phyloP scores from a whole-genome alignment of 768 basidiomycete genomes.

The Boletus vermiculosoides region DNA sequence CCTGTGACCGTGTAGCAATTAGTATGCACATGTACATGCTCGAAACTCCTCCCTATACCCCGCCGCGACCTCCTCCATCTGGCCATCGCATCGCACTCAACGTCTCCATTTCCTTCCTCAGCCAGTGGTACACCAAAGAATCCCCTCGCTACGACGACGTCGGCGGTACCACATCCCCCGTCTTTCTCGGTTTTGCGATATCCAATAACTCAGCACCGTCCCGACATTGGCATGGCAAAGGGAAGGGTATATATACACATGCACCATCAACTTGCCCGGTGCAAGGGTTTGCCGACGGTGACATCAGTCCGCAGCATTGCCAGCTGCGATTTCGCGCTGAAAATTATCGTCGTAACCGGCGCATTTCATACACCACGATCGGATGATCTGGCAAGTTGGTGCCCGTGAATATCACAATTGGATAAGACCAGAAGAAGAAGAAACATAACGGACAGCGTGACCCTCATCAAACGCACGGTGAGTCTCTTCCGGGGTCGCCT shows the following conservation, averaged over 20 bases:
- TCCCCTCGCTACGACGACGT: slow-evolving; percentile 58
- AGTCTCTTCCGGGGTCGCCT: slow-evolving; percentile 10
- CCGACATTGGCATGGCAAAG: no score
- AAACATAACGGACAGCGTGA: slow-evolving; percentile 8
- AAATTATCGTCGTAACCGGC: slow-evolving; percentile 23
- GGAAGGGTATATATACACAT: no score
- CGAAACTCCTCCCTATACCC: slow-evolving; percentile 21
- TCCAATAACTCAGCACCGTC: slow-evolving; percentile 56
- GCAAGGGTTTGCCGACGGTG: no score
- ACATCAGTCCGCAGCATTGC: slow-evolving; percentile 4
- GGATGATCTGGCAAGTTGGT: slow-evolving; percentile 10
- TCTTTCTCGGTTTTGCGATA: slow-evolving; percentile 75
- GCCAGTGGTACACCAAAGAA: slow-evolving; percentile 39
- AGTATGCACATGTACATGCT: not conserved
- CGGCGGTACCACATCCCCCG: slow-evolving; percentile 49
- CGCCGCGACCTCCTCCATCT: slow-evolving; percentile 48
- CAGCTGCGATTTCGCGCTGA: slow-evolving; percentile 18
- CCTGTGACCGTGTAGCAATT: no score
- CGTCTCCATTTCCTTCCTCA: slow-evolving; percentile 39
- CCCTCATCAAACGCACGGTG: slow-evolving; percentile 18
- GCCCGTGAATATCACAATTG: not conserved
- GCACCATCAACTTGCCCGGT: no score
- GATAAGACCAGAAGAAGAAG: not conserved
- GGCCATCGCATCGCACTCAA: slow-evolving; percentile 64
- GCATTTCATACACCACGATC: slow-evolving; percentile 17